Evolutionary conservation across 768 basidiomycete species (phyloP).

Genomic region (Tephrocybe sp.): DNA sequence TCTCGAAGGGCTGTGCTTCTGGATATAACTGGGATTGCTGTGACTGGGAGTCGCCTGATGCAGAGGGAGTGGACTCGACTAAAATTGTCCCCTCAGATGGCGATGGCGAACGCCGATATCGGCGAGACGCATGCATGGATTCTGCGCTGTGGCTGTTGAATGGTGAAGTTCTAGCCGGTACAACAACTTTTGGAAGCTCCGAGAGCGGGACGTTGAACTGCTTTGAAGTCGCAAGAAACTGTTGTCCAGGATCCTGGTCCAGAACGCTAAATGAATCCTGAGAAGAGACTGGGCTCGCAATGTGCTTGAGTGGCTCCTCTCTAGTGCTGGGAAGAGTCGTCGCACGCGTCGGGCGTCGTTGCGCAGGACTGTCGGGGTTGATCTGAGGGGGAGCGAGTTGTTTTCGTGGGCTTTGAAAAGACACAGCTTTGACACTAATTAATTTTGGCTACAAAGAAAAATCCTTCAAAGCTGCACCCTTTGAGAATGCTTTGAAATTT

Average conservation of each 20-base stretch:
- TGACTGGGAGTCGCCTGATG: conserved; percentile 40
- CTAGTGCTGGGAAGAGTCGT: conserved; percentile 15
- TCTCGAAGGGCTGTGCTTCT: conserved; percentile 25
- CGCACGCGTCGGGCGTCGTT: conserved; percentile 16
- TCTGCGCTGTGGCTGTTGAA: not conserved
- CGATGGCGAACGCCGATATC: conserved; percentile 11
- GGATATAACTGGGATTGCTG: conserved; percentile 22
- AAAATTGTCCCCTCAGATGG: conserved; percentile 28
- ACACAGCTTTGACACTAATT: conserved; percentile 29
- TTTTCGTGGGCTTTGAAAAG: conserved; percentile 32
- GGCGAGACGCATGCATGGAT: conserved; percentile 9
- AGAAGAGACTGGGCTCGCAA: conserved; percentile 33
- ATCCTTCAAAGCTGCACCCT: conserved; percentile 15
- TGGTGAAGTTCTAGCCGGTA: conserved; percentile 1
- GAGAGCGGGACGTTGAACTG: conserved; percentile 60
- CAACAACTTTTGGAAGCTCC: conserved; percentile 40
- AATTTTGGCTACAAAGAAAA: conserved; percentile 21
- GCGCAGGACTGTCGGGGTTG: conserved; percentile 14
- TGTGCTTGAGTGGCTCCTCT: not conserved
- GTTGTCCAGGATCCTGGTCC: conserved; percentile 47
- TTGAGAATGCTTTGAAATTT: conserved; percentile 7
- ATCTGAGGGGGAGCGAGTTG: conserved; percentile 12
- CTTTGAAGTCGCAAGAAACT: conserved; percentile 44
- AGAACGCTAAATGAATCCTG: conserved; percentile 63
- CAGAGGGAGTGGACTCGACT: conserved; percentile 56